Base-by-base conservation (phyloP, 1,284 basidiomycete genomes). In the Trichosporon ovoides region DNA sequence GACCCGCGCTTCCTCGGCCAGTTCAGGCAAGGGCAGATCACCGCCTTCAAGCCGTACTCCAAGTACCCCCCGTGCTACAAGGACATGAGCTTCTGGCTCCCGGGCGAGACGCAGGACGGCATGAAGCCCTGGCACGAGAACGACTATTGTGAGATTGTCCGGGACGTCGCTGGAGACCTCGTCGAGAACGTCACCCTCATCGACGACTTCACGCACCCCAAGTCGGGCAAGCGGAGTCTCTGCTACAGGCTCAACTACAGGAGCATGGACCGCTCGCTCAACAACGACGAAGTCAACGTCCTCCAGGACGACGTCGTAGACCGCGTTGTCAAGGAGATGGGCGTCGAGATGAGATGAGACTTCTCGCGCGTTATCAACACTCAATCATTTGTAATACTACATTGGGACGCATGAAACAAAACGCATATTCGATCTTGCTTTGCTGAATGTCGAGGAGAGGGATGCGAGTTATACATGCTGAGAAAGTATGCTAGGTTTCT, bases 181-280 rank as follows among this genome's bases (percentile, higher is more conserved):
- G 91, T 88, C 0, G 95, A 98, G 74, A 87, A 90, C 65, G 94
- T 98, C 6, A 84, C 87, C 69, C 82, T 88, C 79, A 88, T 96
- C 68, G 96, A 99, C 78, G 81, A 85, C 52, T 99, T 98, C 75
- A 82, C 82, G 13, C 92, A 99, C 76, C 93, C 93, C 0, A 95
- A 91, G 78, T 91, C 91, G 5, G 80, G 83, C 24, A 83, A 85
- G 52, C 83, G 82, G 62, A 94, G 90, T 66, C 79, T 87, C 63
- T 94, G 93, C 75, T 98, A 92, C 77, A 83, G 95, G 51, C 84
- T 98, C 64, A 92, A 91, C 69, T 99, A 98, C 75, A 82, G 94
- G 55, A 96, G 92, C 35, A 97, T 98, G 93, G 95, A 98, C 74
- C 85, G 88, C 70, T 93, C 89, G 14, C 76, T 98, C 59, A 87